Percentiles rank a stretch among this genome's conserved stretches.
Evolutionary conservation across 2,329 filamentous ascomycete species (phyloP).

Genomic region (Knoxdaviesia proteae): DNA sequence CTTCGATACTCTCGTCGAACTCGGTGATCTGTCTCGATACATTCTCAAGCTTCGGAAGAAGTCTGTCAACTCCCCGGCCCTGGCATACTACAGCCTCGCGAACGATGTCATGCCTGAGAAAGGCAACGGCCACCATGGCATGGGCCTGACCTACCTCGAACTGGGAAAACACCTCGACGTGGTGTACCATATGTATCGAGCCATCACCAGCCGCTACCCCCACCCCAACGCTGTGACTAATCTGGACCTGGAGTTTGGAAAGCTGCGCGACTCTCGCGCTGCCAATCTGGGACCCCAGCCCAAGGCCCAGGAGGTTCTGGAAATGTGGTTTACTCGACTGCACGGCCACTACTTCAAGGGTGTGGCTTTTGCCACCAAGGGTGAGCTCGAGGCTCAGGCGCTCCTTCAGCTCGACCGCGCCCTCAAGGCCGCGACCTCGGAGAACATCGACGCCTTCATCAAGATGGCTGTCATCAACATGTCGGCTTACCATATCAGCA

Average conservation of each 20-base stretch:
- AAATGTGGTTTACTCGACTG: slow-evolving; percentile 66
- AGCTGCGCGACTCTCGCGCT: slow-evolving; percentile 15
- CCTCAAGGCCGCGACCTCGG: slow-evolving; percentile 17
- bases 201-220: slow-evolving; percentile 52
- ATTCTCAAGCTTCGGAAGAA: slow-evolving; percentile 55
- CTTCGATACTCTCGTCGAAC: slow-evolving; percentile 62
- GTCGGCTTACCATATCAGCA: neutral
- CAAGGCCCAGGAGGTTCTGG: slow-evolving; percentile 38
- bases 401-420: too few species aligned
- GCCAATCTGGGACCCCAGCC: slow-evolving; percentile 9
- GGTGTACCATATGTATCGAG: slow-evolving; percentile 77
- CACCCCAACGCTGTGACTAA: slow-evolving; percentile 58
- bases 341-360: slow-evolving; percentile 73
- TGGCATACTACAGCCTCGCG: slow-evolving; percentile 71
- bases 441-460: slow-evolving; percentile 42
- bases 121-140: slow-evolving; percentile 73
- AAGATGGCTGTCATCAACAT: slow-evolving; percentile 78
- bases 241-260: slow-evolving; percentile 55
- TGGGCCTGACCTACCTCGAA: slow-evolving; percentile 65
- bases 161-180: slow-evolving; percentile 64
- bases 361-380: slow-evolving; percentile 49
- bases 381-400: slow-evolving; percentile 43
- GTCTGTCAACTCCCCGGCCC: slow-evolving; percentile 57
- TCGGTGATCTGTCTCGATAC: slow-evolving; percentile 83
- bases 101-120: slow-evolving; percentile 57